A percentile compares a stretch with the other conserved stretches of the same genome.
Conservation (phyloP, 2,329 filamentous ascomycete genomes). For the Beauveria australis region DNA sequence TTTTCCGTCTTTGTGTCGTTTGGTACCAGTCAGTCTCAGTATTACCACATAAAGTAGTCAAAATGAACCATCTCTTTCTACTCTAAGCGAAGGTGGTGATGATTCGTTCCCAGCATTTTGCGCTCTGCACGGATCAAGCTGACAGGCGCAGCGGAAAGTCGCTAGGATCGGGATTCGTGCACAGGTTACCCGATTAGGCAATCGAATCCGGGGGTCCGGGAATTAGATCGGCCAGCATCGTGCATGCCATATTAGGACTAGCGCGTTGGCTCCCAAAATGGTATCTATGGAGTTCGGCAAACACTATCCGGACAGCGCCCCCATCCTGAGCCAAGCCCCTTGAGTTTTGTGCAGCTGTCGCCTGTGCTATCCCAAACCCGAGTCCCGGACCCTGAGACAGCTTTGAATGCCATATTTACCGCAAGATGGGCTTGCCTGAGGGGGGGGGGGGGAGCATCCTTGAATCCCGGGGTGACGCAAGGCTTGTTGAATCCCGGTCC, state of each 20-base stretch:
- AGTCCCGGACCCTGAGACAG: conserved; percentile 1
- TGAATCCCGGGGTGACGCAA: conserved; percentile 2
- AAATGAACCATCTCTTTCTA: conserved; percentile 8
- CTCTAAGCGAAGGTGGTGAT: neutral
- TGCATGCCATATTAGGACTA: conserved; percentile 5
- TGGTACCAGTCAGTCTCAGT: neutral
- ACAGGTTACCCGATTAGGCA: conserved; percentile 8
- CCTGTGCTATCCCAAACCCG: neutral
- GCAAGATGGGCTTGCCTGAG: neutral
- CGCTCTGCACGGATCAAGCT: conserved; percentile 3
- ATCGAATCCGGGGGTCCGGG: conserved; percentile 5
- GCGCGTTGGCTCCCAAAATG: neutral
- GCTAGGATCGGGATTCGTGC: neutral
- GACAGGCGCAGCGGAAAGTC: neutral
- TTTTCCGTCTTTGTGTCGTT: neutral
- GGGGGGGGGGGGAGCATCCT: too few species aligned
- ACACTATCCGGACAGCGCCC: conserved; percentile 3
- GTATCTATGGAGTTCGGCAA: neutral
- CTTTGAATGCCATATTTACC: neutral
- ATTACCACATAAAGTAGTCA: conserved; percentile 1
- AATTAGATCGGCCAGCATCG: neutral
- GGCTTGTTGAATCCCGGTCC: conserved; percentile 3
- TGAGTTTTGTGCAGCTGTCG: neutral
- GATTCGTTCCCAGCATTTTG: conserved; percentile 6
- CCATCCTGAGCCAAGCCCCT: neutral